These are phyloP conservation scores for Metarhizium humberi DNA, from an alignment of 2,329 filamentous ascomycete species.

Conservation along the genomic window DNA sequence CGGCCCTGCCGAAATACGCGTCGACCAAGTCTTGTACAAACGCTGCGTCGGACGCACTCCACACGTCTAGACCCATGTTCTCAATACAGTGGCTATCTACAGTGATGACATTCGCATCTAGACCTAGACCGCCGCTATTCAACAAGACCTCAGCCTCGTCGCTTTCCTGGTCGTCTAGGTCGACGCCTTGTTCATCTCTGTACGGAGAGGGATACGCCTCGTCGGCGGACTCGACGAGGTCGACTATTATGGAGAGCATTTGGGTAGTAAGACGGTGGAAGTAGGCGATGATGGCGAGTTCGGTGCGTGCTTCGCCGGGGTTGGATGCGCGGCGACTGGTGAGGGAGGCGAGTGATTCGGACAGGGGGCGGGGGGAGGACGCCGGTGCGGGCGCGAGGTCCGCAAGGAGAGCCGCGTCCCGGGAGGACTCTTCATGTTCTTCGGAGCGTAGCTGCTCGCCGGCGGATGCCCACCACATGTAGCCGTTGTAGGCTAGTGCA, in stretches of 20 bases:
- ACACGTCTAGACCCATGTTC: conserved; percentile 68
- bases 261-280: conserved; percentile 68
- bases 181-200: conserved; percentile 26
- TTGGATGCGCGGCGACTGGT: conserved; percentile 22
- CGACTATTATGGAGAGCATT: conserved; percentile 52
- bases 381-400: conserved; percentile 33
- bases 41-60: conserved; percentile 60
- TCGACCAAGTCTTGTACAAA: conserved; percentile 56
- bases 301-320: conserved; percentile 39
- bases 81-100: conserved; percentile 57
- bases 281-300: conserved; percentile 69
- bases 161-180: conserved; percentile 14
- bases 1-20: conserved; percentile 57
- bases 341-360: conserved; percentile 37
- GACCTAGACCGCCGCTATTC: conserved; percentile 16
- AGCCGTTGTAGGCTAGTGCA: conserved; percentile 68
- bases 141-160: conserved; percentile 14
- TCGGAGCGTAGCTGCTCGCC: conserved; percentile 60
- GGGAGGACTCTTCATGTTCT: conserved; percentile 47
- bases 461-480: conserved; percentile 86
- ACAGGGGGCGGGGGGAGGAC: conserved; percentile 22
- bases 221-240: conserved; percentile 44
- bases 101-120: conserved; percentile 33
- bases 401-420: conserved; percentile 46
- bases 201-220: conserved; percentile 27